phyloP scores from a whole-genome alignment of 306 rosid genomes.

The Vicia sativa region DNA sequence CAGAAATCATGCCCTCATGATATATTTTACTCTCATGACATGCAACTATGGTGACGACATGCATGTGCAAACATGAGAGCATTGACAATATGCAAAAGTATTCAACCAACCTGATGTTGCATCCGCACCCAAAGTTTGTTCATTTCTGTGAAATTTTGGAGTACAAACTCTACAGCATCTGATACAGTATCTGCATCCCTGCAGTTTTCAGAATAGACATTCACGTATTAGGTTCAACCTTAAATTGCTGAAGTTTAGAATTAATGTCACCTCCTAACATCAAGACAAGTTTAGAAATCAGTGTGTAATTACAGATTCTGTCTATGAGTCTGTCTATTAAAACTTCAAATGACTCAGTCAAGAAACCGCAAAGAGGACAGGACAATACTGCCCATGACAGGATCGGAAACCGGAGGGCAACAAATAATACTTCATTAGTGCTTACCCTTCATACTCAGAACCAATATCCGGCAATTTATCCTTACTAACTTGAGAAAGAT shows the following conservation, averaged over 20 bases:
- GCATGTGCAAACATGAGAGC: conserved; percentile 53
- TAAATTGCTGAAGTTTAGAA: conserved; percentile 32
- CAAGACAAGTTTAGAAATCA: conserved; percentile 15
- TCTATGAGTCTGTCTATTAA: conserved; percentile 6
- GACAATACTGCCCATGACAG: conserved; percentile 2
- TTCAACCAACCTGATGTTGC: conserved; percentile 79
- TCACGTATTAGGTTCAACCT: conserved; percentile 37
- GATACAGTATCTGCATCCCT: conserved; percentile 81
- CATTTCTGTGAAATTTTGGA: conserved; percentile 92
- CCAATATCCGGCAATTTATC: conserved; percentile 84
- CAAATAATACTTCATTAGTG: conserved; percentile 39
- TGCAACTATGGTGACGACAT: conserved; percentile 75
- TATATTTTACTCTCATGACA: conserved; percentile 76
- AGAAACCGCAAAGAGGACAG: not conserved
- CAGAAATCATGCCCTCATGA: conserved; percentile 93
- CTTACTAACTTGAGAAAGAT: conserved; percentile 88
- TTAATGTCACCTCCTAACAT: conserved; percentile 29
- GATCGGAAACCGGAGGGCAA: not conserved
- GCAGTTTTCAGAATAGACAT: conserved; percentile 41
- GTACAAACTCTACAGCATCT: conserved; percentile 85
- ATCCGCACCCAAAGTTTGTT: conserved; percentile 94
- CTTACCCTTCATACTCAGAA: conserved; percentile 85
- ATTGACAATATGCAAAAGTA: conserved; percentile 30
- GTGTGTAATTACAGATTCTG: not conserved
- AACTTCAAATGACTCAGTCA: conserved; percentile 31